Percentiles rank a stretch among this genome's conserved stretches.
phyloP scores from a whole-genome alignment of 768 basidiomycete genomes.

The Tylopilus sp. region DNA sequence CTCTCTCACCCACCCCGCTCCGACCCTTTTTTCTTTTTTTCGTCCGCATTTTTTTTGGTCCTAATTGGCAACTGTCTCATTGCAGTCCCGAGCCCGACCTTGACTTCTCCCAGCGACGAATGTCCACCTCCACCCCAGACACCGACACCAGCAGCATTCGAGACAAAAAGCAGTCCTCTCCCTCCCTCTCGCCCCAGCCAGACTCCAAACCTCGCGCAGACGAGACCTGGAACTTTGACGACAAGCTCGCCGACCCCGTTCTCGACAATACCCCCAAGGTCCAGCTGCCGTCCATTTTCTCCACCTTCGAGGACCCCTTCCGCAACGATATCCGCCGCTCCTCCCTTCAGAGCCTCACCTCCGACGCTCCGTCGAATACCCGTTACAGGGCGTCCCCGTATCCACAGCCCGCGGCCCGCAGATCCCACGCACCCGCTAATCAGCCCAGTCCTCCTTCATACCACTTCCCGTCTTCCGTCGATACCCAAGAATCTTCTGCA shows the following conservation, averaged over 20 bases:
- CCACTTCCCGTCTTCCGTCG: constrained; percentile 52
- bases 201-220: constrained; percentile 42
- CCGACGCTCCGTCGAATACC: constrained; percentile 39
- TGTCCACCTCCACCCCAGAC: constrained; percentile 76
- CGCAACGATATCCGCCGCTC: constrained; percentile 55
- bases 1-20: constrained; percentile 13
- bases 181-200: constrained; percentile 46
- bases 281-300: constrained; percentile 72
- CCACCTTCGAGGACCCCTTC: constrained; percentile 60
- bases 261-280: constrained; percentile 51
- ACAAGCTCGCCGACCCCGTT: constrained; percentile 44
- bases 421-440: constrained; percentile 43
- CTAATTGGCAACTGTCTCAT: constrained; percentile 12
- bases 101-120: constrained; percentile 59
- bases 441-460: constrained; percentile 41
- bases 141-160: constrained; percentile 52
- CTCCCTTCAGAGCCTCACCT: constrained; percentile 59
- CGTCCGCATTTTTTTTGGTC: constrained; percentile 2
- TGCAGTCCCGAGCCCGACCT: constrained; percentile 45
- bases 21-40: constrained; percentile 9
- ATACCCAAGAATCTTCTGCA: constrained; percentile 39
- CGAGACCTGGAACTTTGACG: constrained; percentile 30
- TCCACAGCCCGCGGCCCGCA: constrained; percentile 46
- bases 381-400: constrained; percentile 57
- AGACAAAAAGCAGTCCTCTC: constrained; percentile 59